Conservation (phyloP, 176 grass and related monocot species). For the Alloteropsis semialata region DNA sequence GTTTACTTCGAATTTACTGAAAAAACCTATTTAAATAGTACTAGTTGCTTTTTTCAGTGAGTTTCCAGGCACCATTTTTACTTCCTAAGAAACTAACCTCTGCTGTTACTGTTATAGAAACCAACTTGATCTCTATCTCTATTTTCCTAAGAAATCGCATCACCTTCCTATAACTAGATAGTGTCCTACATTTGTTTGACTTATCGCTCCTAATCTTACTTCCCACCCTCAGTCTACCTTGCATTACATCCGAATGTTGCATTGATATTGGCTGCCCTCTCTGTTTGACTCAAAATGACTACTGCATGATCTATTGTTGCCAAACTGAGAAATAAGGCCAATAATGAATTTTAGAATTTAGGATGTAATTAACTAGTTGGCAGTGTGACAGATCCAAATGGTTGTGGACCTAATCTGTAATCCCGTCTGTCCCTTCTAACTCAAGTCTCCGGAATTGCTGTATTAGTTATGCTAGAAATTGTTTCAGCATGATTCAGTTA, state of each 20-base stretch:
- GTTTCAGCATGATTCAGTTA: not conserved
- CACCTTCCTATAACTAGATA: not conserved
- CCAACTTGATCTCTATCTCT: not conserved
- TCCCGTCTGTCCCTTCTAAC: not conserved
- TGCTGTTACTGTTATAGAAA: not conserved
- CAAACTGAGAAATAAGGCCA: not conserved
- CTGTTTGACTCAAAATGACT: not conserved
- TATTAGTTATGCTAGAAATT: conserved; percentile 21
- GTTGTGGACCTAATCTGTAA: not conserved
- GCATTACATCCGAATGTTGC: not conserved
- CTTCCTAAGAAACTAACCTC: not conserved
- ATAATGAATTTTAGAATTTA: not conserved
- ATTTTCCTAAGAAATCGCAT: not conserved
- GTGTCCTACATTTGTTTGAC: not conserved
- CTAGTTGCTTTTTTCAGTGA: conserved; percentile 5
- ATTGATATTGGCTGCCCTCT: not conserved
- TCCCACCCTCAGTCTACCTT: not conserved
- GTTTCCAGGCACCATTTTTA: conserved; percentile 3
- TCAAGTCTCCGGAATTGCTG: not conserved
- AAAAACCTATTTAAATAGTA: conserved; percentile 1
- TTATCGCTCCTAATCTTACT: not conserved
- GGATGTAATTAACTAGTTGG: not conserved
- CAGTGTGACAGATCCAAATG: not conserved
- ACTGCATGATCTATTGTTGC: not conserved
- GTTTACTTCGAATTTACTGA: not conserved